Base-by-base conservation (phyloP, 2,329 filamentous ascomycete species). In the Laburnicola sp. region DNA sequence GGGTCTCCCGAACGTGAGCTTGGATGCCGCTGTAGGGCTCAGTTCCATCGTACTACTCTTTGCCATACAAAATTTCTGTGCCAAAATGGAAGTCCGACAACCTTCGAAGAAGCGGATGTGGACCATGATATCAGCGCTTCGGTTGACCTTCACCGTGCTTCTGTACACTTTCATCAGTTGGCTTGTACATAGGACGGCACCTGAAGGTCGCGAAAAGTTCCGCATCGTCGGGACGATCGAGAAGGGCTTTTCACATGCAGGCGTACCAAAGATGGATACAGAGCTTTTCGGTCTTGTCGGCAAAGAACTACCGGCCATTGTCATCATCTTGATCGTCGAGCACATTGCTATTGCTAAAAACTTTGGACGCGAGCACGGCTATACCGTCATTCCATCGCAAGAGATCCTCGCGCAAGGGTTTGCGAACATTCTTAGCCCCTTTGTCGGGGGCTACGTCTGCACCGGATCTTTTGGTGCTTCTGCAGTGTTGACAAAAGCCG, bases 311-410 rank as follows among this genome's bases (percentile, higher is more conserved):
- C 92, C 92, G 0, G 88, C 89, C 4, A 86, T 88, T 1, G 85
- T 96, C 48, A 94, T 97, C 58, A 91, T 97, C 16, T 81, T 97
- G 53, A 80, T 97, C 31, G 94, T 96, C 54, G 92, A 97, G 74
- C 92, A 97, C 69, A 95, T 97, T 63, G 91, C 92, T 42, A 96
- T 97, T 57, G 90, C 91, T 25, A 97, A 97, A 71, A 96, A 91
- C 0, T 97, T 97, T 59, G 92, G 92, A 8, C 83, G 92, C 51
- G 83, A 95, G 59, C 96, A 96, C 76, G 94, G 95, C 75, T 97
- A 97, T 74, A 87, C 84, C 10, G 96, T 97, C 66, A 86, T 96
- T 60, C 91, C 92, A 0, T 96, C 92, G 0, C 92, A 97, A 71
- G 92, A 97, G 71, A 84, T 97, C 76, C 88, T 97, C 41, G 92